Percentiles rank a stretch among this genome's conserved stretches.
These are phyloP conservation scores for Leishmania guyanensis DNA, from an alignment of 208 protist genomes.

Conservation along the genomic window DNA sequence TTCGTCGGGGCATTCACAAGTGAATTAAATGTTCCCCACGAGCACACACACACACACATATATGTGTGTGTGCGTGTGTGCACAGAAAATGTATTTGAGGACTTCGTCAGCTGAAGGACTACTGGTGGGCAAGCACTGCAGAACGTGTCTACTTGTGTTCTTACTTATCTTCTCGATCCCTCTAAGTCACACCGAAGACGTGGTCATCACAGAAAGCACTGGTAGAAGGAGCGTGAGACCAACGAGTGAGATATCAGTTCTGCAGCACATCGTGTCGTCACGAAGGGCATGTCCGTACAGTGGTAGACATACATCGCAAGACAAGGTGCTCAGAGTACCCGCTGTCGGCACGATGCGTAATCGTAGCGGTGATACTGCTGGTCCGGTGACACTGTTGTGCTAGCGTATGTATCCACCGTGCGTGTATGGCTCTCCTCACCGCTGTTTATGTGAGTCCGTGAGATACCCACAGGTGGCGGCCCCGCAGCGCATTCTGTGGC, in stretches of 20 bases:
- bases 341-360: slow-evolving; percentile 6
- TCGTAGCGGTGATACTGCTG: slow-evolving; percentile 8
- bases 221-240: not conserved
- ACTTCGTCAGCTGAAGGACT: not conserved
- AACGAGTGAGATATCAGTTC: not conserved
- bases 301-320: not conserved
- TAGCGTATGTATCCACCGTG: slow-evolving; percentile 29
- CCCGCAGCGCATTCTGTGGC: not conserved
- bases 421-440: slow-evolving; percentile 32
- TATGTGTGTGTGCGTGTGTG: not conserved
- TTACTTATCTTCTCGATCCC: not conserved
- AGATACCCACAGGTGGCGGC: slow-evolving; percentile 5
- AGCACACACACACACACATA: not conserved
- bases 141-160: not conserved
- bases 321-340: slow-evolving; percentile 1
- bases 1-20: not conserved
- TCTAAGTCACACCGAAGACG: not conserved
- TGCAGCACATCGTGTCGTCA: not conserved
- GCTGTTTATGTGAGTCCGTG: slow-evolving; percentile 2
- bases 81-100: not conserved
- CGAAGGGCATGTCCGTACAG: not conserved
- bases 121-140: not conserved
- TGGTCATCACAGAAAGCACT: not conserved
- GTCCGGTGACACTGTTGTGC: slow-evolving; percentile 13
- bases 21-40: not conserved